Base-by-base conservation (phyloP, 768 basidiomycete genomes). In the Rhodotorula graminis region DNA sequence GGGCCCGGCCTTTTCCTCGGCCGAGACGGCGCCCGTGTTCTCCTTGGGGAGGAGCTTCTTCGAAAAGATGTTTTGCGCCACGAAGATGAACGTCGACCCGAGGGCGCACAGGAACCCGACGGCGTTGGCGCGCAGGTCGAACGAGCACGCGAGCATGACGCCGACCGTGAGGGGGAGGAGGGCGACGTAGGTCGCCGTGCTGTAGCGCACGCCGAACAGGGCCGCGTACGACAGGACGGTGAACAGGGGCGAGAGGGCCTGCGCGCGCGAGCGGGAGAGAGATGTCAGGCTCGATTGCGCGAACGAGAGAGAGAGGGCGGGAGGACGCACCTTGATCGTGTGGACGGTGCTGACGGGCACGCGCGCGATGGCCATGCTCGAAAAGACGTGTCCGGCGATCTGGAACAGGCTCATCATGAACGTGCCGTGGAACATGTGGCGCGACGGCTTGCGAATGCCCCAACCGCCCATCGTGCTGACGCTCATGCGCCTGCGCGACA, bases 301-400 rank as follows among this genome's bases (percentile, higher is more conserved):
- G 40, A 37, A 1, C 1, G 9, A 6, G 31, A 3, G 40, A 49
- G 29, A 27, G 21, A 27, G 29, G 55, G 47, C 4, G 47, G 19
- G 47, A 37, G 19, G 47, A 80, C 85, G 77, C 78, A 95, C 95
- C 88, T 99, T 99, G 82, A 98, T 97, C 60, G 95, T 98, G 81
- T 99, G 96, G 23, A 97, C 93, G 0, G 96, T 99, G 83, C 91
- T 93, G 70, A 99, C 96, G 5, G 91, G 92, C 72, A 97, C 95
- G 63, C 93, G 85, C 61, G 93, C 92, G 65, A 97, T 99, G 19
- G 96, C 96, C 83, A 99, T 89, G 77, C 93, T 95, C 27, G 93
- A 93, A 80, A 96, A 97, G 78, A 99, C 92, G 80, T 99, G 96
- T 1, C 96, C 96, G 14, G 89, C 92, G 47, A 99, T 94, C 82